These are phyloP conservation scores for Aureobasidium vineae DNA, from an alignment of 2,329 filamentous ascomycete species.

Conservation along the genomic window DNA sequence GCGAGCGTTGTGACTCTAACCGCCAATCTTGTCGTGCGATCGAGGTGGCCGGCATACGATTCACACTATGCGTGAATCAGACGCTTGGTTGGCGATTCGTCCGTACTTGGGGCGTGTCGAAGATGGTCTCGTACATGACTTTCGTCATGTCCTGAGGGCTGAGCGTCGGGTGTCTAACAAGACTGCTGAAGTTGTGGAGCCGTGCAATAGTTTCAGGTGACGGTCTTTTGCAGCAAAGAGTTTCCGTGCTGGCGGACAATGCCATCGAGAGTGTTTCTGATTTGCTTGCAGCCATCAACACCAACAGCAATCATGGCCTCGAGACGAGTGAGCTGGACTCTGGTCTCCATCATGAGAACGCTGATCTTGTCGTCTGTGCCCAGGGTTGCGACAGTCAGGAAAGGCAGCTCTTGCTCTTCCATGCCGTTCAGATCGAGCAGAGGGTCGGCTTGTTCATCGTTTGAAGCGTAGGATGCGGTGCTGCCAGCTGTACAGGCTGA, in stretches of 20 bases:
- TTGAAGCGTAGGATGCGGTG: constrained; percentile 61
- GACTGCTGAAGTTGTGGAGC: neutral
- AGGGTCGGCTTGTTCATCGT: constrained; percentile 72
- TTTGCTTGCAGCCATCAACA: constrained; percentile 85
- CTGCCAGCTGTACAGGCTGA: constrained; percentile 84
- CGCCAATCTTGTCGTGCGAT: neutral
- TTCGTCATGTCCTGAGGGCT: neutral
- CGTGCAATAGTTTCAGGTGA: neutral
- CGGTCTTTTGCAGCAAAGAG: constrained; percentile 54
- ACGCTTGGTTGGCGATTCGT: neutral
- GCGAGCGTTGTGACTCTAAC: neutral
- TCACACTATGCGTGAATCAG: neutral
- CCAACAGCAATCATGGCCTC: constrained; percentile 93
- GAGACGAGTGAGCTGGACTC: constrained; percentile 75
- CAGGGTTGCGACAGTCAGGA: constrained; percentile 79
- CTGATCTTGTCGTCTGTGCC: constrained; percentile 68
- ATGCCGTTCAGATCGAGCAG: constrained; percentile 74
- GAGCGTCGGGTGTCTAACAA: neutral
- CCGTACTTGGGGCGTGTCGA: neutral
- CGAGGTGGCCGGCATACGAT: neutral
- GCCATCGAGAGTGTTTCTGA: constrained; percentile 75
- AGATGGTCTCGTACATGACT: neutral
- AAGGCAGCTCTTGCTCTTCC: constrained; percentile 86
- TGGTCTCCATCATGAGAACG: constrained; percentile 80
- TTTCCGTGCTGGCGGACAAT: constrained; percentile 71